phyloP scores from a whole-genome alignment of 108 stramenopile genomes.

The Phaeodactylum tricornutum region DNA sequence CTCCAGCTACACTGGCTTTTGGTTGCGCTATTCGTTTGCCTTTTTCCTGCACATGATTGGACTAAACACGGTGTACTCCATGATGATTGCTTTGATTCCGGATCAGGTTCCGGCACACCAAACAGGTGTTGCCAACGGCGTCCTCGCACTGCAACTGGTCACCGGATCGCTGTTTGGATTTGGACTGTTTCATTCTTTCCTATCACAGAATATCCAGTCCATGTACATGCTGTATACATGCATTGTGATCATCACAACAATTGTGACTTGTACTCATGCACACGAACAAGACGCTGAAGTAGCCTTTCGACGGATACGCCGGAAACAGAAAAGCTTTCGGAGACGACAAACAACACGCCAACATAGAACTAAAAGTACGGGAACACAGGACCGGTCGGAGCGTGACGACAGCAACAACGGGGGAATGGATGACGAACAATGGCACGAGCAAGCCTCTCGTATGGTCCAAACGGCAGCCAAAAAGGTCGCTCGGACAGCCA shows the following conservation, averaged over 20 bases:
- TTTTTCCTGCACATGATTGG: slow-evolving; percentile 47
- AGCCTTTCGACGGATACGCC: slow-evolving; percentile 1
- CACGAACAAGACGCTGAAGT: slow-evolving; percentile 24
- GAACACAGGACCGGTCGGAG: background rate
- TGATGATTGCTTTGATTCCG: slow-evolving; percentile 61
- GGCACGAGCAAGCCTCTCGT: too few species aligned
- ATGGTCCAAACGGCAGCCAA: too few species aligned
- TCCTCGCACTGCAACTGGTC: slow-evolving; percentile 37
- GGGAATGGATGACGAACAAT: background rate
- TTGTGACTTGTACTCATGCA: slow-evolving; percentile 22
- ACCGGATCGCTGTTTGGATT: slow-evolving; percentile 47
- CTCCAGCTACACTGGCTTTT: slow-evolving; percentile 20
- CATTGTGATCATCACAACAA: slow-evolving; percentile 17
- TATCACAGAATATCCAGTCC: slow-evolving; percentile 10
- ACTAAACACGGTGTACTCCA: slow-evolving; percentile 42
- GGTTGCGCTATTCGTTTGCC: slow-evolving; percentile 33
- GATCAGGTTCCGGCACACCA: slow-evolving; percentile 41
- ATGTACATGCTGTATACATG: slow-evolving; percentile 31
- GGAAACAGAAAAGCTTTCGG: background rate
- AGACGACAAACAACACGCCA: background rate
- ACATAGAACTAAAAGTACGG: background rate
- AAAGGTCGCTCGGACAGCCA: background rate
- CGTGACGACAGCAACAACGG: background rate
- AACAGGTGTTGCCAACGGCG: slow-evolving; percentile 53
- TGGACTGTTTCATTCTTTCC: slow-evolving; percentile 30